Percentiles rank a stretch among this genome's conserved stretches.
Conservation (phyloP, 306 rosid genomes). For the Acacia confusa region DNA sequence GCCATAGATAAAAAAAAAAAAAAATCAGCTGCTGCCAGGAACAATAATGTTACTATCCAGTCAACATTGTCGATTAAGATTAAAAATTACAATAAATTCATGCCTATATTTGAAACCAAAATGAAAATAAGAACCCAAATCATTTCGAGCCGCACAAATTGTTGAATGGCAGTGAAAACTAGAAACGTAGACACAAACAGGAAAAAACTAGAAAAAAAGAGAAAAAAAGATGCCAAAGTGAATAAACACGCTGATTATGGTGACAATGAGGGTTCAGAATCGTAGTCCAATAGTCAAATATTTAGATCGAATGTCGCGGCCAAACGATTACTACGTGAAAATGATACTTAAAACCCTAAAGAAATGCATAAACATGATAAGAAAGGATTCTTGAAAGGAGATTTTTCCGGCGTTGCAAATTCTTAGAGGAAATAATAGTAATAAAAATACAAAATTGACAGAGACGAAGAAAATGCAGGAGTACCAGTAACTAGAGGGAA, state of each 20-base stretch:
- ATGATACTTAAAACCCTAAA: constrained; percentile 40
- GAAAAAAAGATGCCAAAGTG: not conserved
- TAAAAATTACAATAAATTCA: not conserved
- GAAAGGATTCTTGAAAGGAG: not conserved
- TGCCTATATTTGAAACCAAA: not conserved
- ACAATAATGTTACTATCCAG: not conserved
- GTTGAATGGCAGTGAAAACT: not conserved
- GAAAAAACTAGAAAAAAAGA: not conserved
- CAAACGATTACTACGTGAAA: not conserved
- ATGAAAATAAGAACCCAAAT: not conserved
- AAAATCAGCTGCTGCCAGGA: not conserved
- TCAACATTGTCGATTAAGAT: not conserved
- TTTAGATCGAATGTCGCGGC: not conserved
- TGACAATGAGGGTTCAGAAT: not conserved
- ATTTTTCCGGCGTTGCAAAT: not conserved
- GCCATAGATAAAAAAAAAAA: not conserved
- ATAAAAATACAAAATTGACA: not conserved
- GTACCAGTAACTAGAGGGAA: not conserved
- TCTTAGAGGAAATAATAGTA: not conserved
- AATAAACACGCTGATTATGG: not conserved
- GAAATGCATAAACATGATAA: not conserved
- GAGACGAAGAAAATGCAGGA: not conserved
- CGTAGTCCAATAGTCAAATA: not conserved
- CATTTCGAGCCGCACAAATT: not conserved
- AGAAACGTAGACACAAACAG: not conserved